Conservation (phyloP, 176 grass and related monocot genomes). For the Zoysia pacifica region DNA sequence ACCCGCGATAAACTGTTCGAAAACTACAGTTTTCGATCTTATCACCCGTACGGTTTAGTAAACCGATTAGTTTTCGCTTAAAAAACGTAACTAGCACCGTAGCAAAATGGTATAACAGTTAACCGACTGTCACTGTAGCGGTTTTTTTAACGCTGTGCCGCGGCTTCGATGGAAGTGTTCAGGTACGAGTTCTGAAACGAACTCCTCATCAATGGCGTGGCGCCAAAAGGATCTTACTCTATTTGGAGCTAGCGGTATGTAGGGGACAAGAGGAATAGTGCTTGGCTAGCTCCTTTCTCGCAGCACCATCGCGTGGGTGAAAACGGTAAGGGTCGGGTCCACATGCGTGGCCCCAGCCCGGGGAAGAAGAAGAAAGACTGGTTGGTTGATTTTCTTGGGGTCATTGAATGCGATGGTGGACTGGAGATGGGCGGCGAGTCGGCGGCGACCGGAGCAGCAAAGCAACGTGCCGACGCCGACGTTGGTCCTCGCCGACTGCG, state of each 20-base stretch:
- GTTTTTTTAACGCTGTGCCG: no score
- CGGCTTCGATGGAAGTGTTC: not conserved
- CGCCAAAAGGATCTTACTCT: slow-evolving; percentile 23
- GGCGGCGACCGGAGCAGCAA: not conserved
- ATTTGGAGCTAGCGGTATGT: no score
- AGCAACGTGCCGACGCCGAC: not conserved
- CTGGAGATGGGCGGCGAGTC: no score
- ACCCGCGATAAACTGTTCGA: no score
- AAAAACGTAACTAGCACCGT: no score
- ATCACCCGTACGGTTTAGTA: no score
- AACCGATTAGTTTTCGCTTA: no score
- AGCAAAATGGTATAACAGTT: no score
- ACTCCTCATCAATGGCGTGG: slow-evolving; percentile 1
- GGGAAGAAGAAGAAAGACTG: not conserved
- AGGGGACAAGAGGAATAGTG: no score
- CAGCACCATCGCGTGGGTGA: not conserved
- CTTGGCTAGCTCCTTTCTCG: no score
- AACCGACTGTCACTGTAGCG: no score
- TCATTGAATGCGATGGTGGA: slow-evolving; percentile 8
- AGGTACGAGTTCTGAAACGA: not conserved
- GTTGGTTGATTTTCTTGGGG: not conserved
- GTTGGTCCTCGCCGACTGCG: slow-evolving; percentile 11
- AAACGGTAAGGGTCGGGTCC: slow-evolving; percentile 30
- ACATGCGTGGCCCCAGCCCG: not conserved
- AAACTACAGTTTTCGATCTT: no score